These are phyloP conservation scores for Cinnamomum micranthum DNA, from an alignment of 164 flowering plant species.

Conservation along the genomic window DNA sequence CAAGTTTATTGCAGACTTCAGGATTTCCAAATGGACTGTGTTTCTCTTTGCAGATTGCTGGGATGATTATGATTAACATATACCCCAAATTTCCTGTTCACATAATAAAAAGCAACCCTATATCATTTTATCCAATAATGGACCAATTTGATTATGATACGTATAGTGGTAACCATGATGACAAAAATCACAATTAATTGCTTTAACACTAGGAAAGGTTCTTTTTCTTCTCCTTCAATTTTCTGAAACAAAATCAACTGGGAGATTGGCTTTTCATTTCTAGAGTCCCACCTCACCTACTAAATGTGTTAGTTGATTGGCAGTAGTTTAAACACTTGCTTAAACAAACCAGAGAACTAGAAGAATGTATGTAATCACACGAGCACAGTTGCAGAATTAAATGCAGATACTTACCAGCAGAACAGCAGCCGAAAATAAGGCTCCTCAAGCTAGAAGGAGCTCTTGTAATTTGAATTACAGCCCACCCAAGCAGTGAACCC, in stretches of 20 bases:
- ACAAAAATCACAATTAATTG: no score
- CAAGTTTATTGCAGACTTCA: slow-evolving; percentile 44
- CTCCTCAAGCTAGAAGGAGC: slow-evolving; percentile 66
- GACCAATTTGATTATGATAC: neutral
- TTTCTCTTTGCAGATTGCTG: slow-evolving; percentile 77
- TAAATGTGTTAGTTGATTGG: neutral
- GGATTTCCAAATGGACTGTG: slow-evolving; percentile 75
- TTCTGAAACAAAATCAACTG: neutral
- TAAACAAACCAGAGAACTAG: no score
- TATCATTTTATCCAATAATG: neutral
- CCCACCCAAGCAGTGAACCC: slow-evolving; percentile 75
- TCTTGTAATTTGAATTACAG: slow-evolving; percentile 45
- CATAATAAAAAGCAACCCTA: neutral
- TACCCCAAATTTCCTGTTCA: slow-evolving; percentile 77
- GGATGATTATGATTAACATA: slow-evolving; percentile 64
- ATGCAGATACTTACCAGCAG: slow-evolving; percentile 52
- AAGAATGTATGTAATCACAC: neutral
- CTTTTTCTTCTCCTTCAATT: no score
- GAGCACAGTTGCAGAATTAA: neutral
- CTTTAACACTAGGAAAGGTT: no score
- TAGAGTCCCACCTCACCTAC: neutral
- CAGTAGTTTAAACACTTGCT: neutral
- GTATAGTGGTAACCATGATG: no score
- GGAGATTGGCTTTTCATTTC: neutral
- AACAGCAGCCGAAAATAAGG: slow-evolving; percentile 67